Evolutionary conservation across 257 asterid genomes (phyloP).

Genomic region (Ajuga chamaepitys): DNA sequence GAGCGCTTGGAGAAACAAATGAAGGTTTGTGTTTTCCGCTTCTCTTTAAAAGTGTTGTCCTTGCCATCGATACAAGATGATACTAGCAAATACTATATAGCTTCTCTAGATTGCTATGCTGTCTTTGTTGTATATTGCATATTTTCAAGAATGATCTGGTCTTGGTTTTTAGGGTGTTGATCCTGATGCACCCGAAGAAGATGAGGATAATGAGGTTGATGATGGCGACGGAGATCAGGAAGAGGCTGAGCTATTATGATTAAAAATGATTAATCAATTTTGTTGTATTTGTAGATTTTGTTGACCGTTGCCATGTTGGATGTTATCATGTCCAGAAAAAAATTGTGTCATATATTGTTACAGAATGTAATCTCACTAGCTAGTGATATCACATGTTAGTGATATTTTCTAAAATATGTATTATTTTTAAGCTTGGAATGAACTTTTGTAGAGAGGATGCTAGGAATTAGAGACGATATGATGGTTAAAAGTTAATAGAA

Average conservation of each 20-base stretch:
- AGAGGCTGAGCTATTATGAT: slow-evolving; percentile 62
- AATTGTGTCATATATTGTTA: not conserved
- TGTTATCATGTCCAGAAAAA: not conserved
- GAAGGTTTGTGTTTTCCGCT: slow-evolving; percentile 56
- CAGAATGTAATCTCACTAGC: no score
- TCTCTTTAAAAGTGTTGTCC: not conserved
- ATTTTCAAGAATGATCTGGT: not conserved
- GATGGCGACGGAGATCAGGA: slow-evolving; percentile 83
- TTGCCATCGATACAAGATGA: not conserved
- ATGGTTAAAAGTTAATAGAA: no score
- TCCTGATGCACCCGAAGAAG: slow-evolving; percentile 98
- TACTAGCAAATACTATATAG: no score
- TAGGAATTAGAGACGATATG: no score
- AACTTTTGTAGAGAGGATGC: no score
- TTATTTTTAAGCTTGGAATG: no score
- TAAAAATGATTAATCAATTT: not conserved
- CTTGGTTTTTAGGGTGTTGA: slow-evolving; percentile 59
- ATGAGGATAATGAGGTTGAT: slow-evolving; percentile 84
- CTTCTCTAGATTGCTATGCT: not conserved
- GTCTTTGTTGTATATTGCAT: not conserved
- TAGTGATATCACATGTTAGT: no score
- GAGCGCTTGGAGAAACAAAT: slow-evolving; percentile 95
- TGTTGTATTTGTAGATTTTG: not conserved
- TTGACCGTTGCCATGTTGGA: not conserved
- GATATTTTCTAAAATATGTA: no score